Percentiles rank a stretch among this genome's conserved stretches.
phyloP scores from a whole-genome alignment of 2,329 filamentous ascomycete species.

The Alternaria ventricosa region DNA sequence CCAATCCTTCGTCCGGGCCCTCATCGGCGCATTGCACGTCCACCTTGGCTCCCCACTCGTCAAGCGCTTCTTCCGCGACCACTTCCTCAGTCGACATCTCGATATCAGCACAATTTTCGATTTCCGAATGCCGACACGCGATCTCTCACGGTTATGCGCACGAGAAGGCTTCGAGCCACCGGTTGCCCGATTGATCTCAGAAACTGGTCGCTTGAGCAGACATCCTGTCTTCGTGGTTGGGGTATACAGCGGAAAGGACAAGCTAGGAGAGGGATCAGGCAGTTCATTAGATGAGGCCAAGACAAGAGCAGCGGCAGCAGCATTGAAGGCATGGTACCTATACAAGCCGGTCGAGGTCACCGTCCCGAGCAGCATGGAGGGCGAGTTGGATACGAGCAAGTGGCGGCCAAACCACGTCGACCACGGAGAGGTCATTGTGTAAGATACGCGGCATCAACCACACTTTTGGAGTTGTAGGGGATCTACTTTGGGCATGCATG shows the following conservation, averaged over 20 bases:
- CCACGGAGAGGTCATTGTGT: conserved; percentile 62
- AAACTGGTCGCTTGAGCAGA: conserved; percentile 84
- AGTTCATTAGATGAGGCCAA: conserved; percentile 79
- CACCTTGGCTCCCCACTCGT: conserved; percentile 81
- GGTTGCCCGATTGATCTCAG: conserved; percentile 83
- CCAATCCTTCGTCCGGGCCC: conserved; percentile 79
- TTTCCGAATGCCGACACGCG: conserved; percentile 83
- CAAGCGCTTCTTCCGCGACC: conserved; percentile 81
- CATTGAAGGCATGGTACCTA: conserved; percentile 93
- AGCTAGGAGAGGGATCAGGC: conserved; percentile 89
- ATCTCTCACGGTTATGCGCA: conserved; percentile 81
- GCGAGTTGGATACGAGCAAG: conserved; percentile 42
- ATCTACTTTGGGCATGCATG: conserved; percentile 9
- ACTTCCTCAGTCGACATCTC: conserved; percentile 81
- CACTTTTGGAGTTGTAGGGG: conserved; percentile 25
- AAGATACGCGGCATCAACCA: conserved; percentile 25
- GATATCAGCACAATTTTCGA: conserved; percentile 79
- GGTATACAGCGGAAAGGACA: conserved; percentile 88
- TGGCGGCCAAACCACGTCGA: conserved; percentile 66
- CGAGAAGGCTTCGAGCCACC: conserved; percentile 89
- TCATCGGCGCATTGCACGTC: conserved; percentile 84
- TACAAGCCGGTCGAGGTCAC: conserved; percentile 74
- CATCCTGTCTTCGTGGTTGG: conserved; percentile 93
- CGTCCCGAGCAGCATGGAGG: conserved; percentile 58
- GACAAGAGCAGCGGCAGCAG: conserved; percentile 79